Evolutionary conservation across 129 eudicot species (phyloP), one percentile per base, ranked within the genome.

Genomic region (Dittrichia graveolens): DNA sequence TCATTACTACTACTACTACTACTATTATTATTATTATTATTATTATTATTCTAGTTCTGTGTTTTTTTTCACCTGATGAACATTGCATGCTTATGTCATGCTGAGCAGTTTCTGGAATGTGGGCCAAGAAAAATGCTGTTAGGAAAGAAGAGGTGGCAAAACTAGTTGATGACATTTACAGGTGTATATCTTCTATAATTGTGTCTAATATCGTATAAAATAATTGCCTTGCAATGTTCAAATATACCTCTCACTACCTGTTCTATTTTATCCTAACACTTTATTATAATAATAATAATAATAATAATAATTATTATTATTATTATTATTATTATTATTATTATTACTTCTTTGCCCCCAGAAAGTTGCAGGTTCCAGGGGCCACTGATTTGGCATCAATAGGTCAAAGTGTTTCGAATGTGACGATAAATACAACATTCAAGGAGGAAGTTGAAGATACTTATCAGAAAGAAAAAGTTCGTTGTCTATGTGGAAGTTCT

Each of bases 341-440:
- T n/a, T 56, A 41, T 8, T 13, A 62, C 37, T 11, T 61, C 4
- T 10, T 41, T 67, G 61, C 39, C n/a, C 43, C 76, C 90, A 95
- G 99, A 72, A 95, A 91, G 85, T 84, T 95, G 92, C 96, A 88
- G 88, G 76, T 75, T 43, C 85, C 95, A 43, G 99, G 96, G 39
- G 91, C 97, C 64, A 78, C 84, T 52, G 99, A 95, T 45, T 74
- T 86, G 71, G 87, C 97, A 72, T 79, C 99, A 37, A 91, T 79
- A 86, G 81, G 88, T 61, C 92, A 80, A 64, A 77, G 71, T 59
- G 79, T 79, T 67, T 85, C 94, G 43, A 92, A 91, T 41, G 68
- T 80, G 69, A 73, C 82, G 48, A 43, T 78, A 13, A 75, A 61
- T 48, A 69, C 80, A 41, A 83, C 80, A 67, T 75, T 77, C 11